Evolutionary conservation across 1,139 yeast species (phyloP), one percentile per base, ranked within the genome.

Genomic region (Yamadazyma trypodendri): DNA sequence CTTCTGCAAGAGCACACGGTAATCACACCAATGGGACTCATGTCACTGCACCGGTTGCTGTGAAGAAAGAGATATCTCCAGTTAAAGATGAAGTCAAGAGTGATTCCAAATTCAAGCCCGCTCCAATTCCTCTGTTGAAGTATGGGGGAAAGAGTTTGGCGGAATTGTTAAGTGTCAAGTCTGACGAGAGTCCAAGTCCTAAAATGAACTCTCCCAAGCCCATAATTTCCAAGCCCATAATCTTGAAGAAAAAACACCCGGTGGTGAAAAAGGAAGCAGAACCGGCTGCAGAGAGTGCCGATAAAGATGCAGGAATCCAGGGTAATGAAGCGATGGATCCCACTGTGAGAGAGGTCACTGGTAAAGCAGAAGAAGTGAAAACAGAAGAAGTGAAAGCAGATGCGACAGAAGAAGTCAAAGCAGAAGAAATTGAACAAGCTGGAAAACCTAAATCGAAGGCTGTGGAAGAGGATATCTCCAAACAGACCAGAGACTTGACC

Each of bases 211-310:
- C 56, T 3, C 64, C 65, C 2, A 64, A 60, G 39, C 60, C 56
- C 7, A 45, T 44, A 4, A 51, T 49, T 6, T 40, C 52, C 6
- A 68, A 67, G 40, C 74, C 75, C 1, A 60, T 65, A 2, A 60
- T 70, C 24, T 61, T 70, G 51, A 68, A 67, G 52, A 70, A 70
- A 53, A 69, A 66, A 45, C 50, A 49, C 9, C 53, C 53, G 7
- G 33, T 32, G 13, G 49, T 13, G 6, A 18, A 13, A 12, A 32
- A 32, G 13, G 35, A 32, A 6, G 20, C 29, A 9, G 29, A 27
- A 27, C 11, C 28, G 12, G 29, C 5, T 6, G 6, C n/a, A 27
- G 20, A n/a, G n/a, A n/a, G n/a, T n/a, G n/a, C n/a, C n/a, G n/a
- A n/a, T n/a, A n/a, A n/a, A n/a, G n/a, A n/a, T n/a, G n/a, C n/a